Evolutionary conservation across 768 basidiomycete species (phyloP), one percentile per base, ranked within the genome.

Genomic region (Arthromyces matolae): DNA sequence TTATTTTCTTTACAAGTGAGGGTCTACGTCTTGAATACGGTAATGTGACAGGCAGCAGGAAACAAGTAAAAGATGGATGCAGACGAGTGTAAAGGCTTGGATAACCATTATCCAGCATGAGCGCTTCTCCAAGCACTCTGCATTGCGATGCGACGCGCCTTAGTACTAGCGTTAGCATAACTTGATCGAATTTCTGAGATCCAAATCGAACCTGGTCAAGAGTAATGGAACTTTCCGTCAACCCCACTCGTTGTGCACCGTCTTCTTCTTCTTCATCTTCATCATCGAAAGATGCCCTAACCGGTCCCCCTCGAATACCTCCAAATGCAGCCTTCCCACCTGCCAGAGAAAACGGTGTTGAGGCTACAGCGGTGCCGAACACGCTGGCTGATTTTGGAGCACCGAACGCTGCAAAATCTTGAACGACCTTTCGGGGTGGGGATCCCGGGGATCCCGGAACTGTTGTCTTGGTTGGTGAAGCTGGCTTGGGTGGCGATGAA

Each of bases 81-180:
- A n/a, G n/a, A n/a, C n/a, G n/a, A n/a, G n/a, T n/a, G n/a, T n/a
- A n/a, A n/a, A n/a, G n/a, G n/a, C n/a, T n/a, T n/a, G n/a, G n/a
- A n/a, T n/a, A n/a, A n/a, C n/a, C n/a, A n/a, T n/a, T 47, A 51
- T 71, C 60, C 86, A 60, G 73, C 77, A 48, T 81, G 74, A 33
- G 77, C 72, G 58, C 84, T 76, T 62, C 89, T 79, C 89, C 90
- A 93, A 34, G 89, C 90, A 54, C 90, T 92, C 64, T 92, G 90
- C 81, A 93, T 79, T 14, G 89, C 82, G 54, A 93, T 93, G 37
- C 89, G 82, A 53, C 82, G 78, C 4, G 89, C 89, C 86, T 90
- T 23, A 31, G 7, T 25, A 24, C 22, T n/a, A 8, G 8, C 32
- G 28, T 45, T 9, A 50, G 37, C 7, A 39, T 27, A 5, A 44